These are phyloP conservation scores for Tetradesmus lagerheimii DNA, from an alignment of 139 green algal species.

Conservation along the genomic window DNA sequence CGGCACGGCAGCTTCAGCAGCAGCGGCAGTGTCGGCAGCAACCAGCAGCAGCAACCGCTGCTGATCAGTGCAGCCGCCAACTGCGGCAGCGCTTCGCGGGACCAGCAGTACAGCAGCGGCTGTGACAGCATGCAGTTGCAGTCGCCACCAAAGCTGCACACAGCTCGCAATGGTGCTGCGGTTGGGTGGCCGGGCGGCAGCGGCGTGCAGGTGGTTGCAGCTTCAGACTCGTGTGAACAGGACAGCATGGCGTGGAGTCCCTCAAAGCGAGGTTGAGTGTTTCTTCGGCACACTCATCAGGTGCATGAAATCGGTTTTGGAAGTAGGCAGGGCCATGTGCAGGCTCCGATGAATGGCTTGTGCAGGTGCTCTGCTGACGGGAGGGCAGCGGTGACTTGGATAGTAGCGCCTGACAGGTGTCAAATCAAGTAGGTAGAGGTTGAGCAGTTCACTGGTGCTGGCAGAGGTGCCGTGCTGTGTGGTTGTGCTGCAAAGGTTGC, in stretches of 20 bases:
- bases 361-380: neutral
- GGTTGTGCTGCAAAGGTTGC: too few species aligned
- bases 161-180: neutral
- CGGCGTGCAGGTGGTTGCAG: neutral
- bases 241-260: slow-evolving; percentile 39
- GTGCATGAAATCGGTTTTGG: neutral
- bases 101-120: slow-evolving; percentile 8
- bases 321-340: neutral
- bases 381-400: neutral
- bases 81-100: neutral
- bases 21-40: slow-evolving; percentile 8
- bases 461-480: too few species aligned
- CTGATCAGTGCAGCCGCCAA: slow-evolving; percentile 1
- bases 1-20: neutral
- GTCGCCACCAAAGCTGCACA: neutral
- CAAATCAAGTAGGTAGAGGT: too few species aligned
- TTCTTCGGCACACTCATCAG: neutral
- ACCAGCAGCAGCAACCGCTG: slow-evolving; percentile 9
- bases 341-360: neutral
- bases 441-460: too few species aligned
- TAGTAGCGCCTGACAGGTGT: too few species aligned
- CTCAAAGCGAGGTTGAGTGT: neutral
- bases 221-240: neutral
- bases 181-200: neutral
- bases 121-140: neutral